Percentiles rank a stretch among this genome's conserved stretches.
These are phyloP conservation scores for Saccharomyces jurei DNA, from an alignment of 805 yeast genomes.

Conservation along the genomic window DNA sequence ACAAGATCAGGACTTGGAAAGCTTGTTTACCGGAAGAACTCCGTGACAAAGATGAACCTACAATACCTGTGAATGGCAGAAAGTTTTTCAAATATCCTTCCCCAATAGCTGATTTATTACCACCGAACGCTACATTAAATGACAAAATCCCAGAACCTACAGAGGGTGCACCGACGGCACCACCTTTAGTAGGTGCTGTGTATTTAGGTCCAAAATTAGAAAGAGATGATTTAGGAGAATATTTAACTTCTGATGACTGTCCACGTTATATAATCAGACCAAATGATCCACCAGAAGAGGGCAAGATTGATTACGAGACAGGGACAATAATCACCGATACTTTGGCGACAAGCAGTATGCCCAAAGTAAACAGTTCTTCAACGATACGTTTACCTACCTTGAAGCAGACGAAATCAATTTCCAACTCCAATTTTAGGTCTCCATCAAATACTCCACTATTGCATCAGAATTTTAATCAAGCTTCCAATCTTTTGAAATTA, in stretches of 20 bases:
- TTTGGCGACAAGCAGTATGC: slow-evolving; percentile 11
- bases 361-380: slow-evolving; percentile 19
- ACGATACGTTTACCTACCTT: slow-evolving; percentile 13
- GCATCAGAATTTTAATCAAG: background rate
- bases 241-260: slow-evolving; percentile 42
- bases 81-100: slow-evolving; percentile 70
- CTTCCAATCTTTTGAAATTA: background rate
- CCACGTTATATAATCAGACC: slow-evolving; percentile 39
- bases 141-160: slow-evolving; percentile 79
- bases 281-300: slow-evolving; percentile 33
- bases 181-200: slow-evolving; percentile 88
- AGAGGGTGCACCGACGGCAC: slow-evolving; percentile 75
- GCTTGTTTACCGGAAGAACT: slow-evolving; percentile 97
- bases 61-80: slow-evolving; percentile 60
- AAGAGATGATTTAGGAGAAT: slow-evolving; percentile 78
- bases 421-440: background rate
- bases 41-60: slow-evolving; percentile 73
- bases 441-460: background rate
- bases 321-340: slow-evolving; percentile 23
- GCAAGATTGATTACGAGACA: slow-evolving; percentile 28
- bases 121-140: slow-evolving; percentile 62
- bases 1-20: slow-evolving; percentile 95
- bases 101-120: slow-evolving; percentile 72
- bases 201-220: slow-evolving; percentile 68
- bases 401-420: slow-evolving; percentile 8